Evolutionary conservation across 495 filamentous ascomycete genomes (phyloP).

Genomic region (Amphirosellinia nigrospora): DNA sequence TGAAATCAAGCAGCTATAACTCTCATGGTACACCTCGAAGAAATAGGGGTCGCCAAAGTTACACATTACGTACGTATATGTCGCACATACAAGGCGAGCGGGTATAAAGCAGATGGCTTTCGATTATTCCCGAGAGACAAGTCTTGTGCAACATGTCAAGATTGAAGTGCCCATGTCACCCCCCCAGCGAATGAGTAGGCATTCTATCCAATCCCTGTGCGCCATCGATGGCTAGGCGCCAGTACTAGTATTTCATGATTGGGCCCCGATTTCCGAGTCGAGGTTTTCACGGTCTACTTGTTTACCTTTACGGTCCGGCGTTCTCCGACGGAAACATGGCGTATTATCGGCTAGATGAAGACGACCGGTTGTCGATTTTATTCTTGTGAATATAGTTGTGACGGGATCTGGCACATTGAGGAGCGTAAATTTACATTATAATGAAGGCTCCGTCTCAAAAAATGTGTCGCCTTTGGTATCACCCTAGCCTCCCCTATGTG

Average conservation of each 20-base stretch:
- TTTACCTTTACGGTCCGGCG: background rate
- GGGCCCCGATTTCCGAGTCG: background rate
- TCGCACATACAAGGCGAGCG: background rate
- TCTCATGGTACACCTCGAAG: background rate
- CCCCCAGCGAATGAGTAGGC: background rate
- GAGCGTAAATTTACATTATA: too few species aligned
- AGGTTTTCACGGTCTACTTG: background rate
- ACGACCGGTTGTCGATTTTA: too few species aligned
- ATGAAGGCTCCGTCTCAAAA: background rate
- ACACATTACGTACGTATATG: background rate
- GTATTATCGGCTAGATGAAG: background rate
- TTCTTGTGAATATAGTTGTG: too few species aligned
- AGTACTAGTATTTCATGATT: background rate
- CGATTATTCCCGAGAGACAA: constrained; percentile 6
- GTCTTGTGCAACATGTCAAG: constrained; percentile 13
- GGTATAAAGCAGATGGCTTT: background rate
- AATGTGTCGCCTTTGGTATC: background rate
- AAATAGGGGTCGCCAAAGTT: background rate
- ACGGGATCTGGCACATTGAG: too few species aligned
- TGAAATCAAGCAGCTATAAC: background rate
- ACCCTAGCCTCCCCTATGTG: background rate
- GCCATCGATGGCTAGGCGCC: background rate
- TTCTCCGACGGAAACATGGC: background rate
- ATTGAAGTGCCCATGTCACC: background rate
- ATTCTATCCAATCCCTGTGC: background rate